Conservation (phyloP, 1,139 yeast genomes). For the Diutina mesorugosa region DNA sequence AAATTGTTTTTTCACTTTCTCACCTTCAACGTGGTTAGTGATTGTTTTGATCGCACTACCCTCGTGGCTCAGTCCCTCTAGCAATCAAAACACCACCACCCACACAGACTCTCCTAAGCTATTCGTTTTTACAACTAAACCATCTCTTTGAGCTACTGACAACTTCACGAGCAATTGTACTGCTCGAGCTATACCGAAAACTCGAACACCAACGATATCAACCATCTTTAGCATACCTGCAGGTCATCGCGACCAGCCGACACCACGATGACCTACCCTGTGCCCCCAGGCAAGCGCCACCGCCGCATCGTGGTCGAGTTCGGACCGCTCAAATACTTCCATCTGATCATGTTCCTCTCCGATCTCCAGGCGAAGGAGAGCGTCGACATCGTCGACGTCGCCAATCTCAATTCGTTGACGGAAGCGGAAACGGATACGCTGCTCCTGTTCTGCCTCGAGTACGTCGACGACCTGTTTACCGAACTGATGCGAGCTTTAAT, state of each 20-base stretch:
- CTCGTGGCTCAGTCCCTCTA: too few relatives aligned
- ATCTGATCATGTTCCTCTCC: background rate
- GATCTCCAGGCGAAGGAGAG: background rate
- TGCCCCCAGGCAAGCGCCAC: background rate
- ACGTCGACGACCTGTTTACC: background rate
- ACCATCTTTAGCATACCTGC: background rate
- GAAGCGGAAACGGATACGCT: background rate
- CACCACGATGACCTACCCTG: background rate
- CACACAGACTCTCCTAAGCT: too few relatives aligned
- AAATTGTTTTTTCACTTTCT: too few relatives aligned
- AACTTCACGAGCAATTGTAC: background rate
- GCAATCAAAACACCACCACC: too few relatives aligned
- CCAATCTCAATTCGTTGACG: background rate
- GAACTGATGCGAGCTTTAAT: background rate
- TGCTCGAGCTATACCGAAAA: background rate
- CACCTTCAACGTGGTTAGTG: too few relatives aligned
- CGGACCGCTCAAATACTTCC: slow-evolving; percentile 1
- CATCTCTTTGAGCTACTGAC: background rate
- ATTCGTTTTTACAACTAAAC: too few relatives aligned
- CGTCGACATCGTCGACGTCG: background rate
- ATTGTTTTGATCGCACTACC: too few relatives aligned
- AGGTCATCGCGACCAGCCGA: background rate
- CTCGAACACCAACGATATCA: background rate
- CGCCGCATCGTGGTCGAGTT: slow-evolving; percentile 1
- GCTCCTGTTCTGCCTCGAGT: background rate